phyloP scores from a whole-genome alignment of 202 grass and related monocot genomes.

The Miscanthus sacchariflorus region DNA sequence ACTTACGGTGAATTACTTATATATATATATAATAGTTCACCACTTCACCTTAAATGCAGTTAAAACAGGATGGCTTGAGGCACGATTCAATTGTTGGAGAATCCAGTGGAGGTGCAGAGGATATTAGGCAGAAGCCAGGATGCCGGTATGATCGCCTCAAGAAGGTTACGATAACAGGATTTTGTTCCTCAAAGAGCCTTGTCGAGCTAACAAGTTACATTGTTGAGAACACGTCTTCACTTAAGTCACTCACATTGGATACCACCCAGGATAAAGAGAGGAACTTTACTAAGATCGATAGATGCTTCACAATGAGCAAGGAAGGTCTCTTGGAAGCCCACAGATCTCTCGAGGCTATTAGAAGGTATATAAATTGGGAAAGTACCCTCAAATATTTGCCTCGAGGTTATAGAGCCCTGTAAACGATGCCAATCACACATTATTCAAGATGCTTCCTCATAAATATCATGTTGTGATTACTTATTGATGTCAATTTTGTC shows the following conservation, averaged over 20 bases:
- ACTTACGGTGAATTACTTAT: too few relatives aligned
- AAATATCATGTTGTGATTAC: too few relatives aligned
- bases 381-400: background rate
- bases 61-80: slow-evolving; percentile 17
- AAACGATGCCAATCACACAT: background rate
- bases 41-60: background rate
- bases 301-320: background rate
- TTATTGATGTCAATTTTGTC: too few relatives aligned
- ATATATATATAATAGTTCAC: background rate
- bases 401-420: background rate
- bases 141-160: slow-evolving; percentile 12
- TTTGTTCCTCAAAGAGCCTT: slow-evolving; percentile 22
- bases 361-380: background rate
- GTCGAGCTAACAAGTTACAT: slow-evolving; percentile 28
- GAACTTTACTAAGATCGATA: background rate
- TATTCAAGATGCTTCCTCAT: too few relatives aligned
- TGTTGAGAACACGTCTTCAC: slow-evolving; percentile 19
- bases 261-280: background rate
- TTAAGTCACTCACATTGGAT: slow-evolving; percentile 21
- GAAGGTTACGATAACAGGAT: slow-evolving; percentile 22
- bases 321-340: slow-evolving; percentile 5
- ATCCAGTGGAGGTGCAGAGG: background rate
- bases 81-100: slow-evolving; percentile 21
- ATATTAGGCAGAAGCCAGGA: background rate
- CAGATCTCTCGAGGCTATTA: background rate